A percentile compares a stretch with the other conserved stretches of the same genome.
These are phyloP conservation scores for Colletotrichum sp. DNA, from an alignment of 2,329 filamentous ascomycete genomes.

Conservation along the genomic window DNA sequence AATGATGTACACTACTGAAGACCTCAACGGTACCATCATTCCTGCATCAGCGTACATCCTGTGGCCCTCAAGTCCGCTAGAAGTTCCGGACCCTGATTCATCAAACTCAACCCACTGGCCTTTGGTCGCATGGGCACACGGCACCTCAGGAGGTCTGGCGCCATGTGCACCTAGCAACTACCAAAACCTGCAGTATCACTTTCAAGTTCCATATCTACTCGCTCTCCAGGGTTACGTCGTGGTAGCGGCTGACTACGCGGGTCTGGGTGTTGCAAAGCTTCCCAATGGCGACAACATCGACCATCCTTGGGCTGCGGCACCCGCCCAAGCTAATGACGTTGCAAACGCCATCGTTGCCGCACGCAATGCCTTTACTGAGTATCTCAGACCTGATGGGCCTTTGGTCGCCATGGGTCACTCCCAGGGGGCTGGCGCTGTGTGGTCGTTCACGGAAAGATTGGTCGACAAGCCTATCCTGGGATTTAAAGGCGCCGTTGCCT, in stretches of 20 bases:
- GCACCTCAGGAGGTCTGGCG: not conserved
- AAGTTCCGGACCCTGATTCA: not conserved
- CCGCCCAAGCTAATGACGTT: not conserved
- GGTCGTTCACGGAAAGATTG: not conserved
- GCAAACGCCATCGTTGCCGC: not conserved
- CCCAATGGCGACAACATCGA: not conserved
- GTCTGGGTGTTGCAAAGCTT: not conserved
- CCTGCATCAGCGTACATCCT: not conserved
- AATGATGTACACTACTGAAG: not conserved
- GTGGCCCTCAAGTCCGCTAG: not conserved
- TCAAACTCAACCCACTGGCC: not conserved
- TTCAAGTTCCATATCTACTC: not conserved
- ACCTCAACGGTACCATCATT: not conserved
- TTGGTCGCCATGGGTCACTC: not conserved
- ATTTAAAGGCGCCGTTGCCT: not conserved
- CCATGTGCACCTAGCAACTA: not conserved
- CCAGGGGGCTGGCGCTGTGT: accelerated
- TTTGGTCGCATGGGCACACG: not conserved
- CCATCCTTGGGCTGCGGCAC: not conserved
- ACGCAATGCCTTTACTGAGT: not conserved
- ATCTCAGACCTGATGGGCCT: not conserved
- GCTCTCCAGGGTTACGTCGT: not conserved
- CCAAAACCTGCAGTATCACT: not conserved
- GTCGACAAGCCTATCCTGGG: not conserved
- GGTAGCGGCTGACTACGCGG: not conserved